Conservation (phyloP, 345 rosid species). For the Gynandropsis gynandra region DNA sequence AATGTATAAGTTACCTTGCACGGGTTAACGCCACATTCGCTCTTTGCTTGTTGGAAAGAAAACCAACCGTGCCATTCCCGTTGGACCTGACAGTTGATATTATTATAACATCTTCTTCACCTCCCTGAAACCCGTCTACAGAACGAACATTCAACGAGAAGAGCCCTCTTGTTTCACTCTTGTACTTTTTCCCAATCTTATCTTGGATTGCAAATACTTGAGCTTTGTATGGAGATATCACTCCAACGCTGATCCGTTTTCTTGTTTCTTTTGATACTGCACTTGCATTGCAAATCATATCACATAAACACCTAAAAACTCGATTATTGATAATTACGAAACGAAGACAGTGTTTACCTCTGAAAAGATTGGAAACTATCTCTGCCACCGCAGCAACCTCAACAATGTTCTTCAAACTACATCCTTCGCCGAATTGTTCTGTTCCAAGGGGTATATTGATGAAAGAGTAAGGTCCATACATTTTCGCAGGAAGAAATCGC, state of each 20-base stretch:
- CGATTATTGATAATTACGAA: no score
- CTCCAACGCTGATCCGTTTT: slow-evolving; percentile 29
- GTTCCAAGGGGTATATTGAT: slow-evolving; percentile 29
- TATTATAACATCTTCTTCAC: slow-evolving; percentile 42
- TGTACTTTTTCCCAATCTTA: slow-evolving; percentile 24
- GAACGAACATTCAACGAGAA: slow-evolving; percentile 29
- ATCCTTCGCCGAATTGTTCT: slow-evolving; percentile 26
- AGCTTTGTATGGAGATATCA: slow-evolving; percentile 41
- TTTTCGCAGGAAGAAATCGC: slow-evolving; percentile 27
- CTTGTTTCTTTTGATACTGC: slow-evolving; percentile 19
- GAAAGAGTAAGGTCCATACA: slow-evolving; percentile 42
- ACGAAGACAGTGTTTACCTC: no score
- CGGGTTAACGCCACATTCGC: slow-evolving; percentile 34
- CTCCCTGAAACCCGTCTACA: slow-evolving; percentile 49
- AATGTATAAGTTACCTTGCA: slow-evolving; percentile 26
- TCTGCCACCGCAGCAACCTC: slow-evolving; percentile 33
- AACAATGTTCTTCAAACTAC: slow-evolving; percentile 30
- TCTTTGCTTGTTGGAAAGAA: slow-evolving; percentile 26
- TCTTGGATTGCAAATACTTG: slow-evolving; percentile 38
- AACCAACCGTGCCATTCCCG: slow-evolving; percentile 27
- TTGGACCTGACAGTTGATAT: slow-evolving; percentile 43
- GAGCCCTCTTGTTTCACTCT: slow-evolving; percentile 15
- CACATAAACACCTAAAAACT: neutral
- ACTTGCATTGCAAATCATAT: neutral
- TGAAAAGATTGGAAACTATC: slow-evolving; percentile 26